phyloP scores from a whole-genome alignment of 2,329 filamentous ascomycete species.

The Leptosphaerulina australis region DNA sequence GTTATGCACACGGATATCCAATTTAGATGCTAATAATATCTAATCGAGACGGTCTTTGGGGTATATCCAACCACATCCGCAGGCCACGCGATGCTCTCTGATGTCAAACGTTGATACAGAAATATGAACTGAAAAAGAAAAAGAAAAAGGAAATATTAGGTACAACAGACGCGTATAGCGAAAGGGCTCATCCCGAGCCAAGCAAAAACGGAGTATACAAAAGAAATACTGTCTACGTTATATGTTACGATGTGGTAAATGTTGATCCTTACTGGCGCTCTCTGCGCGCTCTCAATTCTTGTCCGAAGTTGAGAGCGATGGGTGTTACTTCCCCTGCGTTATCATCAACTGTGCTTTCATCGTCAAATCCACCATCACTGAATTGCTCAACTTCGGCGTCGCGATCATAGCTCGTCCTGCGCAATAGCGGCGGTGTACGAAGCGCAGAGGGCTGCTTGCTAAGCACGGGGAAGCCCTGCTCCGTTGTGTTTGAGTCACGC shows the following conservation, averaged over 20 bases:
- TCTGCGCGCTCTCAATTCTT: conserved; percentile 28
- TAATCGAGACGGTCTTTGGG: conserved; percentile 24
- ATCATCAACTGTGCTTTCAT: conserved; percentile 55
- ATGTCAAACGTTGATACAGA: conserved; percentile 5
- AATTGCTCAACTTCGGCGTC: conserved; percentile 62
- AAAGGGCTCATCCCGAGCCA: conserved; percentile 15
- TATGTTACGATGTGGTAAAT: background rate
- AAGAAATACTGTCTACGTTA: conserved; percentile 9
- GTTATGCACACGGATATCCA: conserved; percentile 17
- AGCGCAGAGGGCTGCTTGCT: conserved; percentile 36
- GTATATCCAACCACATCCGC: conserved; percentile 35
- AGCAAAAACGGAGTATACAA: conserved; percentile 10
- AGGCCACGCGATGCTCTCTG: conserved; percentile 20
- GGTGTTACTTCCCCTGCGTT: conserved; percentile 48
- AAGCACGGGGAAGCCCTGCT: conserved; percentile 41
- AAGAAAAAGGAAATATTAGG: conserved; percentile 24
- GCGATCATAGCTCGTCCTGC: conserved; percentile 63
- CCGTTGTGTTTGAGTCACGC: conserved; percentile 31
- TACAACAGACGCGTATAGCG: conserved; percentile 15
- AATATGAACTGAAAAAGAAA: conserved; percentile 4
- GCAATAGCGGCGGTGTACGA: conserved; percentile 61
- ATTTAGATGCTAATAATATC: conserved; percentile 20
- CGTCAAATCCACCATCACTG: conserved; percentile 56
- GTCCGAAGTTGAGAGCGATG: conserved; percentile 42
- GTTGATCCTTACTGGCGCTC: conserved; percentile 12